A percentile compares a stretch with the other conserved stretches of the same genome.
Evolutionary conservation across 345 rosid genomes (phyloP).

Genomic region (Ceriops tagal): DNA sequence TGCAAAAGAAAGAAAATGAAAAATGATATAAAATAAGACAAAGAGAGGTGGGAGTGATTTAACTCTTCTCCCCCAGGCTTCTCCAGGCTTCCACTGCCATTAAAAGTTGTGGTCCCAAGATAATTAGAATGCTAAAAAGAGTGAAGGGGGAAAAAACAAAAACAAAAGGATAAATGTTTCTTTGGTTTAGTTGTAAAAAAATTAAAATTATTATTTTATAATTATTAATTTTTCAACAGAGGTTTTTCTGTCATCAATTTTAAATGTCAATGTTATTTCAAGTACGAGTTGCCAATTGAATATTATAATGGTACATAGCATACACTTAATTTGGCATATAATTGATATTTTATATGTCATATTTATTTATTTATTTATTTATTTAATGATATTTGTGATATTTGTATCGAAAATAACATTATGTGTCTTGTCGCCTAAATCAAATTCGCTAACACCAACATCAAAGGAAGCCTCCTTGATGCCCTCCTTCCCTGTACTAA

Average conservation of each 20-base stretch:
- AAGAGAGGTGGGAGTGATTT: slow-evolving; percentile 5
- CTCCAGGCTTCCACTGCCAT: slow-evolving; percentile 27
- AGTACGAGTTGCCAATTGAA: not conserved
- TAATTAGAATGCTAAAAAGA: no score
- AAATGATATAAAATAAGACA: not conserved
- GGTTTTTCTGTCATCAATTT: not conserved
- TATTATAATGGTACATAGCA: no score
- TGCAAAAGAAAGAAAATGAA: not conserved
- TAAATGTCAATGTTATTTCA: no score
- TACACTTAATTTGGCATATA: no score
- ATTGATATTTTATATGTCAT: no score
- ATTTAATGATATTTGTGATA: no score
- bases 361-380: no score
- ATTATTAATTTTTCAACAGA: not conserved
- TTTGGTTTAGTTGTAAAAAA: no score
- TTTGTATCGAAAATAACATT: no score
- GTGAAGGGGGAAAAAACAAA: no score
- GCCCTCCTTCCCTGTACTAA: not conserved
- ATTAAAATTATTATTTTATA: not conserved
- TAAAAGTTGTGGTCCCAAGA: slow-evolving; percentile 25
- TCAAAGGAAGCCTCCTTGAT: not conserved
- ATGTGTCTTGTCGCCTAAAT: no score
- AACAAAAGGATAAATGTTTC: not conserved
- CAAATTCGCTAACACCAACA: not conserved
- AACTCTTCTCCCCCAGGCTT: slow-evolving; percentile 28